Conservation (phyloP, 1,284 basidiomycete genomes). For the Puccinia triticina region DNA sequence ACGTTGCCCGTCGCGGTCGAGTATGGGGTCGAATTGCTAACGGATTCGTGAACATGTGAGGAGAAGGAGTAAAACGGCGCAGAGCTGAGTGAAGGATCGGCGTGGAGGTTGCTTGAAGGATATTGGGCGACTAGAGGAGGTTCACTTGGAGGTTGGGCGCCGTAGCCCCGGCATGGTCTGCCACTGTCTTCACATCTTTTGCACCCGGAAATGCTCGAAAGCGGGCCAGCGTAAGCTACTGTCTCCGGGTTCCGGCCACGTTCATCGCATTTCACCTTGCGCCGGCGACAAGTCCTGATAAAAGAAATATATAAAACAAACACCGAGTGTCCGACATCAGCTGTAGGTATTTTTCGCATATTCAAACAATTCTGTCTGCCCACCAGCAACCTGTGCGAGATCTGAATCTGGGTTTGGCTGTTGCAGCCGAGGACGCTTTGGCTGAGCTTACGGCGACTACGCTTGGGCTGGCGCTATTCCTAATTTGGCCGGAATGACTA, state of each 20-base stretch:
- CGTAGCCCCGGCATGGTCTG: slow-evolving; percentile 50
- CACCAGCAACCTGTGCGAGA: slow-evolving; percentile 51
- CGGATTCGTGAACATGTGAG: slow-evolving; percentile 1
- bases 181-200: slow-evolving; percentile 48
- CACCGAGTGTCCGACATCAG: background rate
- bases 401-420: slow-evolving; percentile 48
- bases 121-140: slow-evolving; percentile 32
- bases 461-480: slow-evolving; percentile 41
- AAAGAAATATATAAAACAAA: background rate
- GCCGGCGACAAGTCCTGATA: slow-evolving; percentile 44
- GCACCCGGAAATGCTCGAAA: slow-evolving; percentile 39
- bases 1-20: background rate
- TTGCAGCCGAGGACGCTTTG: slow-evolving; percentile 24
- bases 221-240: slow-evolving; percentile 43
- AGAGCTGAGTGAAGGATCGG: background rate
- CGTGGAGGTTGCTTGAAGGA: background rate
- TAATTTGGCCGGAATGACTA: slow-evolving; percentile 44
- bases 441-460: slow-evolving; percentile 27
- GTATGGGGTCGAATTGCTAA: background rate
- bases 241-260: slow-evolving; percentile 49
- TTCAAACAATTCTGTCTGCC: background rate
- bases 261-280: slow-evolving; percentile 51
- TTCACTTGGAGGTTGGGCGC: slow-evolving; percentile 38
- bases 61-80: slow-evolving; percentile 32
- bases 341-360: background rate